Percentiles rank a stretch among this genome's conserved stretches.
Conservation (phyloP, 768 basidiomycete genomes). For the Glaciozyma martinii region DNA sequence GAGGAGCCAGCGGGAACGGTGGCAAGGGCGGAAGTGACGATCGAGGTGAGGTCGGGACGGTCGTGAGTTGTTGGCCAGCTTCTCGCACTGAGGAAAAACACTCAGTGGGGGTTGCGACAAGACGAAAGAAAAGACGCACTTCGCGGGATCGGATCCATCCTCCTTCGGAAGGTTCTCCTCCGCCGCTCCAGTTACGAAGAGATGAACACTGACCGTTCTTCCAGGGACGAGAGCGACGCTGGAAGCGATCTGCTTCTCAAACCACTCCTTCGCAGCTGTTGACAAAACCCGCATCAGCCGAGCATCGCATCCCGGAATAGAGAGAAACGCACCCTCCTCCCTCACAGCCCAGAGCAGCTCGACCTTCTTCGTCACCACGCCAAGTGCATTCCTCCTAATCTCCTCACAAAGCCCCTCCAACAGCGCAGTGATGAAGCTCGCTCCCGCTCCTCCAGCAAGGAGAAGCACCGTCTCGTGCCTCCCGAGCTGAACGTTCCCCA, state of each 20-base stretch:
- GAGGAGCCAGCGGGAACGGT: background rate
- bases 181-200: conserved; percentile 12
- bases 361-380: conserved; percentile 2
- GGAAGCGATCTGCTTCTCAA: conserved; percentile 8
- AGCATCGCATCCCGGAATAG: background rate
- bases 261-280: conserved; percentile 15
- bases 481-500: conserved; percentile 19
- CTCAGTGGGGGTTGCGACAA: background rate
- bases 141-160: background rate
- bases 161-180: background rate
- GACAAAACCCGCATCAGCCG: background rate
- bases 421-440: conserved; percentile 15
- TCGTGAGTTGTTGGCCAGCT: conserved; percentile 1
- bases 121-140: background rate
- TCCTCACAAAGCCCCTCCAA: conserved; percentile 10
- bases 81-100: background rate
- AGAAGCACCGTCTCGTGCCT: conserved; percentile 24
- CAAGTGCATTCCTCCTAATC: conserved; percentile 2
- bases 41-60: conserved; percentile 1
- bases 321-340: conserved; percentile 7
- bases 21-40: conserved; percentile 3
- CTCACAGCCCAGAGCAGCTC: conserved; percentile 17
- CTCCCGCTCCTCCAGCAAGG: conserved; percentile 32
- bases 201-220: conserved; percentile 3
- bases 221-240: background rate